Conservation (phyloP, 176 grass and related monocot species). For the Phoenix roebelenii region DNA sequence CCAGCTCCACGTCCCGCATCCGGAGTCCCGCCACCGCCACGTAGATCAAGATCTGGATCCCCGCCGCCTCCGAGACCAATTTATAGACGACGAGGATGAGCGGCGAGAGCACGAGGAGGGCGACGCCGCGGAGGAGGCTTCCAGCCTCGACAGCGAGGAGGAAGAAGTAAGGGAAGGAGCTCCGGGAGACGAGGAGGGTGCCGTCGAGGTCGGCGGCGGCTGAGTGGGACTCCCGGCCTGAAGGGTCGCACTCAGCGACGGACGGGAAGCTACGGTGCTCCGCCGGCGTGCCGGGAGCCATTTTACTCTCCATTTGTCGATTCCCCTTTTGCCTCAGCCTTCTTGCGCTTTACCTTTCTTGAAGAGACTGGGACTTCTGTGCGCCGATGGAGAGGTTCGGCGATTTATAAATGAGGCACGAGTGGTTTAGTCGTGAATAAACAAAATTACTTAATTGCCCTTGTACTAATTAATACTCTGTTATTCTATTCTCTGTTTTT, state of each 20-base stretch:
- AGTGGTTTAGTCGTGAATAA: too few species aligned
- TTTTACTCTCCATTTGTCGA: not conserved
- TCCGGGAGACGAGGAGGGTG: slow-evolving; percentile 60
- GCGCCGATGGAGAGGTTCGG: too few species aligned
- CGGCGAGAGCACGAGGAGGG: slow-evolving; percentile 46
- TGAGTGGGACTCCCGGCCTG: slow-evolving; percentile 13
- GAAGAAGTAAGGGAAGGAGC: slow-evolving; percentile 94
- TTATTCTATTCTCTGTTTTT: too few species aligned
- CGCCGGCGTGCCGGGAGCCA: not conserved
- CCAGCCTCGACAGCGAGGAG: slow-evolving; percentile 70
- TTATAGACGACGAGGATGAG: slow-evolving; percentile 49
- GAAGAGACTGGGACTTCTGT: too few species aligned
- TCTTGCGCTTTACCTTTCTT: too few species aligned
- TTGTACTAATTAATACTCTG: too few species aligned
- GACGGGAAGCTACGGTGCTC: slow-evolving; percentile 33
- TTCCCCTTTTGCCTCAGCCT: too few species aligned
- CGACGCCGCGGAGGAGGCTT: slow-evolving; percentile 35
- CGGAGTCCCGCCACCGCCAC: slow-evolving; percentile 51
- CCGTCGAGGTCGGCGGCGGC: slow-evolving; percentile 72
- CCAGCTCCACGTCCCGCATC: slow-evolving; percentile 44
- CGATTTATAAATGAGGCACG: too few species aligned
- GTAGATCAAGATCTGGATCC: slow-evolving; percentile 68
- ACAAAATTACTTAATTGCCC: too few species aligned
- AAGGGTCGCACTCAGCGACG: slow-evolving; percentile 21
- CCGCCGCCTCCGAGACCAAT: slow-evolving; percentile 55